Conservation (phyloP, 2,329 filamentous ascomycete genomes). For the Metarhizium anisopliae region DNA sequence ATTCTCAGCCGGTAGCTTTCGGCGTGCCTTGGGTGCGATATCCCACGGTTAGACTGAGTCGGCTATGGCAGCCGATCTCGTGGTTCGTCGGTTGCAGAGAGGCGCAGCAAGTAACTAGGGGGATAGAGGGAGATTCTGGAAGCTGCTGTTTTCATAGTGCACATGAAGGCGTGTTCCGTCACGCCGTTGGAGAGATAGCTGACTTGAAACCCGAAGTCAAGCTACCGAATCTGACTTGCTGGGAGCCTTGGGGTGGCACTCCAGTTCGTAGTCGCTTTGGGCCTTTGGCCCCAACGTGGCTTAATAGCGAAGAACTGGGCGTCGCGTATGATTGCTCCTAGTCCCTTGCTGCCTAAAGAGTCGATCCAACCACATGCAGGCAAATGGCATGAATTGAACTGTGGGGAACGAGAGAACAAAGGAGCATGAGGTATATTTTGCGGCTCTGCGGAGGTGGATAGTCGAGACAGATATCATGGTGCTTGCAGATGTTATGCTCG, state of each 20-base stretch:
- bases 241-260: neutral
- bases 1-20: neutral
- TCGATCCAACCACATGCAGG: neutral
- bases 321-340: neutral
- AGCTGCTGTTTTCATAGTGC: neutral
- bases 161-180: neutral
- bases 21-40: neutral
- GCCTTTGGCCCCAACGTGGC: neutral
- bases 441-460: neutral
- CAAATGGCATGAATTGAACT: neutral
- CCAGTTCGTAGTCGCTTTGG: neutral
- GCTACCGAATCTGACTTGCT: slow-evolving; percentile 2
- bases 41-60: neutral
- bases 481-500: too few relatives aligned
- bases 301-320: neutral
- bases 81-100: neutral
- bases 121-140: neutral
- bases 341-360: neutral
- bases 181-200: neutral
- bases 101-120: neutral
- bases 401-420: neutral
- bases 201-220: neutral
- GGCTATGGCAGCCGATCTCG: neutral
- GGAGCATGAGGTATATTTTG: too few relatives aligned
- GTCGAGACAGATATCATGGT: neutral